These are phyloP conservation scores for Globisporangium paroecandrum DNA, from an alignment of 352 stramenopile species.

Conservation along the genomic window DNA sequence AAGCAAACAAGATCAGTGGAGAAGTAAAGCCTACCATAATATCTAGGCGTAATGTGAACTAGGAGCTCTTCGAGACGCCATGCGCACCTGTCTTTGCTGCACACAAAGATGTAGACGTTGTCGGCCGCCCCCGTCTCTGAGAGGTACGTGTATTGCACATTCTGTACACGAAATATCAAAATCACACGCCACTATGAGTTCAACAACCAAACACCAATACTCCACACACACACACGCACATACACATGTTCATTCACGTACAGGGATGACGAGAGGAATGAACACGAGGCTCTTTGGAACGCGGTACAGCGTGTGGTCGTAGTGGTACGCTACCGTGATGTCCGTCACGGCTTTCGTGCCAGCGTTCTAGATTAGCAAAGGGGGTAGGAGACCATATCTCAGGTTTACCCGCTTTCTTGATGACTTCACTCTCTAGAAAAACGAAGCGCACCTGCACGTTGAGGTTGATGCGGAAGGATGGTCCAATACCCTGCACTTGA, in stretches of 20 bases:
- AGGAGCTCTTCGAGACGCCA: neutral
- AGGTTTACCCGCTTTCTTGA: neutral
- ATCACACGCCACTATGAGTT: neutral
- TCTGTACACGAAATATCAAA: conserved; percentile 27
- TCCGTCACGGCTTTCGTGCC: conserved; percentile 62
- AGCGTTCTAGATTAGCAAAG: conserved; percentile 39
- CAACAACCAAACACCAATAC: conserved; percentile 3
- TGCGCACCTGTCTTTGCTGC: conserved; percentile 71
- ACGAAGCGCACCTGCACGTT: conserved; percentile 52
- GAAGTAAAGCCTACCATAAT: no score
- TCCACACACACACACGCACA: no score
- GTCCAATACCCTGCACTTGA: conserved; percentile 78
- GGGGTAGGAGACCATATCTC: neutral
- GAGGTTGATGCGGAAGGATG: conserved; percentile 80
- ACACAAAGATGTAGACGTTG: conserved; percentile 80
- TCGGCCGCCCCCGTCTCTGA: conserved; percentile 65
- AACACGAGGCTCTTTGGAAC: conserved; percentile 62
- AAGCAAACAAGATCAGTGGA: neutral
- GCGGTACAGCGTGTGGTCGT: conserved; percentile 72
- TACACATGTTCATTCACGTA: conserved; percentile 19
- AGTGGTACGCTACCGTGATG: conserved; percentile 70
- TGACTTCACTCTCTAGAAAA: neutral
- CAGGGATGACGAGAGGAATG: conserved; percentile 69
- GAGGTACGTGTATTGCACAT: conserved; percentile 66
- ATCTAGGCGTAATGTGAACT: neutral